Conservation (phyloP, 257 asterid species). For the Ilex aquifolium region DNA sequence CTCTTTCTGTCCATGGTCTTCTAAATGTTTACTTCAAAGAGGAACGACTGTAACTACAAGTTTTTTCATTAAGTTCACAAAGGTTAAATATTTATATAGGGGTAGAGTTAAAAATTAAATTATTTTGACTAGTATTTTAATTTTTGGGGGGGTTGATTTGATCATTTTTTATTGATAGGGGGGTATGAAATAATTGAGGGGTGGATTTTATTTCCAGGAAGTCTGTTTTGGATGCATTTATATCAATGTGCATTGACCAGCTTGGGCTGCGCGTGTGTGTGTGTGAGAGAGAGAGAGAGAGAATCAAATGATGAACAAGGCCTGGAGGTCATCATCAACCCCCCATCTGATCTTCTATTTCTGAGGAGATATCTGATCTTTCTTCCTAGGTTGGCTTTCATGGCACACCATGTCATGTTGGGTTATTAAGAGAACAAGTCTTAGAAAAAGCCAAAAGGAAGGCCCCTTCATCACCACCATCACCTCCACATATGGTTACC, state of each 20-base stretch:
- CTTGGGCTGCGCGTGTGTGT: conserved; percentile 26
- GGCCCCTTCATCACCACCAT: conserved; percentile 2
- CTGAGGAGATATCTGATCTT: conserved; percentile 13
- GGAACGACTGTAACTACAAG: too few relatives aligned
- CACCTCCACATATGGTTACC: conserved; percentile 5
- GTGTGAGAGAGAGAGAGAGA: conserved; percentile 13
- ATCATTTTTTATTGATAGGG: conserved; percentile 6
- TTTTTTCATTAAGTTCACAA: too few relatives aligned
- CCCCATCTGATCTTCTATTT: not conserved
- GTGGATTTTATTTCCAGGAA: conserved; percentile 29
- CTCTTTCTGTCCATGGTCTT: conserved; percentile 10
- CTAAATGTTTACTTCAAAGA: conserved; percentile 4
- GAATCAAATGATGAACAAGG: conserved; percentile 39
- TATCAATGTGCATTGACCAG: conserved; percentile 44
- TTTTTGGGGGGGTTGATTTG: too few relatives aligned
- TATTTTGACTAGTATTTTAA: too few relatives aligned
- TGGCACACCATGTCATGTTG: conserved; percentile 30
- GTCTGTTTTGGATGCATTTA: conserved; percentile 44
- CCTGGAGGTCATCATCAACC: conserved; percentile 46
- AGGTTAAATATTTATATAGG: too few relatives aligned
- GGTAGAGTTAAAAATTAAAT: too few relatives aligned
- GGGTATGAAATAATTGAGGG: conserved; percentile 44
- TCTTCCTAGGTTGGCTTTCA: conserved; percentile 44
- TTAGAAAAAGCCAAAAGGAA: conserved; percentile 15
- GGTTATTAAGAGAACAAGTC: conserved; percentile 34